Evolutionary conservation across 2,329 filamentous ascomycete species (phyloP).

Genomic region (Pyricularia sp.): DNA sequence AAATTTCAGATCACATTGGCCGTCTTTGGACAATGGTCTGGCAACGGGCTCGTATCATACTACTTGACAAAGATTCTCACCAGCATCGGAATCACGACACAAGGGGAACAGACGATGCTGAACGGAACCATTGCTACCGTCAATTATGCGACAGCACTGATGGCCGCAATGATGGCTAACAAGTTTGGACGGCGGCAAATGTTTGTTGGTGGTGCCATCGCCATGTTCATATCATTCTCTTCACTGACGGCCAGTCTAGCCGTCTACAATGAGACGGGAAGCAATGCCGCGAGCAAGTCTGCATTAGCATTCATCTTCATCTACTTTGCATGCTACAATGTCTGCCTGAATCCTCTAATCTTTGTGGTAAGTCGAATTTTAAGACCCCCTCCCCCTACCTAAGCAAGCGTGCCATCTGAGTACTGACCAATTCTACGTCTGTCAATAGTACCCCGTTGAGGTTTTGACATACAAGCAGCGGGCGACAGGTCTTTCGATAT

Average conservation of each 20-base stretch:
- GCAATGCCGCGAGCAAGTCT: neutral
- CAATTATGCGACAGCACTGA: neutral
- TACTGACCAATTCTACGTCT: too few relatives aligned
- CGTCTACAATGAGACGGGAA: neutral
- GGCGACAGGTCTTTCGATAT: neutral
- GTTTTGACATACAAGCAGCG: neutral
- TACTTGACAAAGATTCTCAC: slow-evolving; percentile 2
- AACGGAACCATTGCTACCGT: neutral
- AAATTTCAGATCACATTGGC: neutral
- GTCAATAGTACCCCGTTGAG: too few relatives aligned
- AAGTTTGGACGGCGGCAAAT: neutral
- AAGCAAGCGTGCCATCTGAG: too few relatives aligned
- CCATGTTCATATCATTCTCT: neutral
- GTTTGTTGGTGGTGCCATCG: slow-evolving; percentile 1
- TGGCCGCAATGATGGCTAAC: neutral
- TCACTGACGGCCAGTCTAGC: neutral
- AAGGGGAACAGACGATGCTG: neutral
- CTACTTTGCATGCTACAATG: slow-evolving; percentile 2
- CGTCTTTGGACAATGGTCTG: slow-evolving; percentile 2
- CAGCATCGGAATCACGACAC: neutral
- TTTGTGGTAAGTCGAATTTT: too few relatives aligned
- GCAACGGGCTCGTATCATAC: slow-evolving; percentile 4
- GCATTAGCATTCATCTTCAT: slow-evolving; percentile 1
- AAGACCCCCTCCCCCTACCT: too few relatives aligned
- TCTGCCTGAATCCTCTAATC: neutral